A percentile compares a stretch with the other conserved stretches of the same genome.
Evolutionary conservation across 2,329 filamentous ascomycete genomes (phyloP).

Genomic region (Cytospora paraplurivora): DNA sequence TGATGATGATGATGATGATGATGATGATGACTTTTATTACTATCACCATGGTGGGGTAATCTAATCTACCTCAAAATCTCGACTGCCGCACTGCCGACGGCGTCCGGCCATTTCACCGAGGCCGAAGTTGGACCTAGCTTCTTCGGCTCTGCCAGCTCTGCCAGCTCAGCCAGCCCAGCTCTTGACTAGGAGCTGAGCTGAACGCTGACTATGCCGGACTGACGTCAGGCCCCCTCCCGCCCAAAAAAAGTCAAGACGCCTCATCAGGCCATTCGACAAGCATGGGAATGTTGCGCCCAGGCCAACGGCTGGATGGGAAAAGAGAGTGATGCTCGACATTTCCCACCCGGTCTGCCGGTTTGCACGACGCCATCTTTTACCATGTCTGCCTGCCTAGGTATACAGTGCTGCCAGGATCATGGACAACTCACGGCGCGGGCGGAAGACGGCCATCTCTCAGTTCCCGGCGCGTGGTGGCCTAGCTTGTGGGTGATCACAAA

Average conservation of each 20-base stretch:
- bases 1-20: not conserved
- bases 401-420: slow-evolving; percentile 3
- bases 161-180: not conserved
- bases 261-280: not conserved
- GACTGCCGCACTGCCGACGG: not conserved
- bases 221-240: not conserved
- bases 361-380: slow-evolving; percentile 14
- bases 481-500: not conserved
- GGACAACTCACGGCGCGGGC: not conserved
- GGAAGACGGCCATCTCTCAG: not conserved
- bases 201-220: not conserved
- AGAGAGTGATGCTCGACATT: not conserved
- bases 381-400: not conserved
- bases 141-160: not conserved
- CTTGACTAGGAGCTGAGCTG: not conserved
- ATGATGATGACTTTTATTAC: too few species aligned
- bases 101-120: not conserved
- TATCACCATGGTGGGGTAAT: too few species aligned
- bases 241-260: not conserved
- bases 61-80: not conserved
- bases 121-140: not conserved
- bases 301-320: slow-evolving; percentile 5
- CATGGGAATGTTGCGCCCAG: not conserved
- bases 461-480: not conserved
- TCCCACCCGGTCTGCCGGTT: slow-evolving; percentile 18